A percentile compares a stretch with the other conserved stretches of the same genome.
Evolutionary conservation across 352 stramenopile species (phyloP).

Genomic region (Hyaloperonospora arabidopsidis): DNA sequence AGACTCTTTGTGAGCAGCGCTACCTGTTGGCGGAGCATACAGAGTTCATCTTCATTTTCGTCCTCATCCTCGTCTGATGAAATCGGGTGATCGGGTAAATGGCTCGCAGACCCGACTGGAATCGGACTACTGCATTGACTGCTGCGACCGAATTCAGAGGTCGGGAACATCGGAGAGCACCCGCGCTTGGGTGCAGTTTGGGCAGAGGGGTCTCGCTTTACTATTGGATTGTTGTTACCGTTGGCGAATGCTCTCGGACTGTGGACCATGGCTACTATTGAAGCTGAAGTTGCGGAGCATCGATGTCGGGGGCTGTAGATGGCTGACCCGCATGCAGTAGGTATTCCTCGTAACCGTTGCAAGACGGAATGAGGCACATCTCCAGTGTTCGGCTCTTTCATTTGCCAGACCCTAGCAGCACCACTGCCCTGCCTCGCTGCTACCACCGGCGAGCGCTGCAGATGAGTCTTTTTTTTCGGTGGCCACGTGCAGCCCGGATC

Average conservation of each 20-base stretch:
- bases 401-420: conserved; percentile 11
- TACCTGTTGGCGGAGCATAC: conserved; percentile 48
- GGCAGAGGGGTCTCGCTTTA: conserved; percentile 17
- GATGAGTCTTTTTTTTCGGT: conserved; percentile 16
- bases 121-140: conserved; percentile 27
- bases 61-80: conserved; percentile 28
- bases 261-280: conserved; percentile 26
- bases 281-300: conserved; percentile 29
- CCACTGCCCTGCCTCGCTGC: conserved; percentile 14
- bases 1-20: conserved; percentile 46
- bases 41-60: conserved; percentile 29
- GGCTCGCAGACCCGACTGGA: conserved; percentile 6
- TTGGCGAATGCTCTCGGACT: conserved; percentile 28
- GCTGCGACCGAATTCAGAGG: conserved; percentile 19
- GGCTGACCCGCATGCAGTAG: conserved; percentile 11
- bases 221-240: conserved; percentile 9
- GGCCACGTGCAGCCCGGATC: conserved; percentile 22
- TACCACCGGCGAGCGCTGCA: conserved; percentile 23
- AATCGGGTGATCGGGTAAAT: conserved; percentile 19
- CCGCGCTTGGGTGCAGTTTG: conserved; percentile 22
- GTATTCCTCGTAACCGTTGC: conserved; percentile 18
- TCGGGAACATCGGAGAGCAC: conserved; percentile 16
- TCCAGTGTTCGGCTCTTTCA: conserved; percentile 26
- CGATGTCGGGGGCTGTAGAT: conserved; percentile 25
- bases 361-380: conserved; percentile 26